phyloP scores from a whole-genome alignment of 192 early-diverging fungal genomes.

The Entomortierella beljakovae region DNA sequence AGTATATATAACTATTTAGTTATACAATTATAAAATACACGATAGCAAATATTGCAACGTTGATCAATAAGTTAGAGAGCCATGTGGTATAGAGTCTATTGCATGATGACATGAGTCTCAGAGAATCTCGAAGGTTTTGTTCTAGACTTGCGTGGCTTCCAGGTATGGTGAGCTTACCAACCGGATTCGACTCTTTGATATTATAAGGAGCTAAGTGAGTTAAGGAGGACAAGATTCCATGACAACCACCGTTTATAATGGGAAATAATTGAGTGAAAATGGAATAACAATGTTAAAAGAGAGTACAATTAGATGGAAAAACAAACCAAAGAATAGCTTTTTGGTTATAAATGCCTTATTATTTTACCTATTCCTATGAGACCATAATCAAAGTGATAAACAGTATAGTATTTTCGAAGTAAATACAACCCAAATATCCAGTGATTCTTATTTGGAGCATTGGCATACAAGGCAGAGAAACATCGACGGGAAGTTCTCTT shows the following conservation, averaged over 20 bases:
- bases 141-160: slow-evolving; percentile 13
- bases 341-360: too few relatives aligned
- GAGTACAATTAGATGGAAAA: too few relatives aligned
- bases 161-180: slow-evolving; percentile 9
- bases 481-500: slow-evolving; percentile 11
- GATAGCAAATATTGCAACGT: not conserved
- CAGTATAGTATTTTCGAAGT: slow-evolving; percentile 25
- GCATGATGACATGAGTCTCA: not conserved
- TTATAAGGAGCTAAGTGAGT: slow-evolving; percentile 24
- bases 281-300: too few relatives aligned
- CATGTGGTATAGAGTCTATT: not conserved
- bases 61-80: too few relatives aligned
- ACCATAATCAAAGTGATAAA: slow-evolving; percentile 35
- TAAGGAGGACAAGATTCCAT: not conserved
- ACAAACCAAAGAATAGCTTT: too few relatives aligned
- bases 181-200: slow-evolving; percentile 21
- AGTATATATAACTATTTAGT: not conserved
- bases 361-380: slow-evolving; percentile 37
- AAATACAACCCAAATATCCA: slow-evolving; percentile 40
- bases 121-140: slow-evolving; percentile 7
- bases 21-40: not conserved
- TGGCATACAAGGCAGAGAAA: slow-evolving; percentile 28
- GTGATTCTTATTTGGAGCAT: slow-evolving; percentile 9
- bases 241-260: too few relatives aligned
- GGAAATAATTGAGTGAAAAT: too few relatives aligned